These are phyloP conservation scores for Bolboschoenoplectus hybrid DNA, from an alignment of 202 grass and related monocot species.

Conservation along the genomic window DNA sequence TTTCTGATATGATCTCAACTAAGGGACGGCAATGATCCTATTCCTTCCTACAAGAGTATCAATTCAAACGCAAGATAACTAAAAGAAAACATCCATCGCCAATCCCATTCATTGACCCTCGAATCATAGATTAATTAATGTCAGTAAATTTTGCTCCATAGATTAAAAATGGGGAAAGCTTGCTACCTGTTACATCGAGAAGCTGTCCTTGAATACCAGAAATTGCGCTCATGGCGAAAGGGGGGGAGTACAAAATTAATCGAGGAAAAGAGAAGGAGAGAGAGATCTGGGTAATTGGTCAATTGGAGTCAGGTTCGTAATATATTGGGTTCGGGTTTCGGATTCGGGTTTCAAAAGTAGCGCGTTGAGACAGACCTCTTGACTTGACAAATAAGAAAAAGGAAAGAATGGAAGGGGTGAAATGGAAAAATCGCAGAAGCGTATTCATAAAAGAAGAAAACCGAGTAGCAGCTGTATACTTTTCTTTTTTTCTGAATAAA, in stretches of 20 bases:
- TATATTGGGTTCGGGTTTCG: not conserved
- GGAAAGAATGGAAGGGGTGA: too few species aligned
- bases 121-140: not conserved
- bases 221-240: slow-evolving; percentile 15
- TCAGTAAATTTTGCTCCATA: not conserved
- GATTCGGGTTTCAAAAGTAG: too few species aligned
- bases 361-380: not conserved
- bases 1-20: not conserved
- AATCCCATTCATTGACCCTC: not conserved
- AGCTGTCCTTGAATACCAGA: slow-evolving; percentile 49
- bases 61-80: not conserved
- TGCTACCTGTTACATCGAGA: slow-evolving; percentile 49
- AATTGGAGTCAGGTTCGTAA: not conserved
- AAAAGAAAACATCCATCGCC: not conserved
- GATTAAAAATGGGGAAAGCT: not conserved
- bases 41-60: not conserved
- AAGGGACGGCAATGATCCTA: not conserved
- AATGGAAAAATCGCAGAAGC: too few species aligned
- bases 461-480: too few species aligned
- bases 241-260: not conserved
- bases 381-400: too few species aligned
- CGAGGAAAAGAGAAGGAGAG: not conserved
- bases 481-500: too few species aligned
- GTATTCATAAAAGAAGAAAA: too few species aligned
- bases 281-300: not conserved